Evolutionary conservation across 352 stramenopile species (phyloP), one percentile per base, ranked within the genome.

Genomic region (Globisporangium barbulae): DNA sequence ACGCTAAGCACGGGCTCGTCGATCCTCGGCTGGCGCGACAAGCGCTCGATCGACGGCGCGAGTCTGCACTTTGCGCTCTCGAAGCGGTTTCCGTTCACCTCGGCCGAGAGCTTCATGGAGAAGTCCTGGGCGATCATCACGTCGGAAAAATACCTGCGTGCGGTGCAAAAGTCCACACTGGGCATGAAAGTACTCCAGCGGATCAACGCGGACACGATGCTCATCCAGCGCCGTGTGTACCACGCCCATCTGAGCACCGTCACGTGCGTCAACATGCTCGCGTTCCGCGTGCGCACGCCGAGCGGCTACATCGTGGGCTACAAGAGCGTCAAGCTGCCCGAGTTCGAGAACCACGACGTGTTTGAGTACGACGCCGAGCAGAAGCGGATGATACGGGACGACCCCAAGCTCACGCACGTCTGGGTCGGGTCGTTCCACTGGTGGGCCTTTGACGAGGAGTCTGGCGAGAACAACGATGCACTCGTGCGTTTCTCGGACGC

Each of bases 121-220:
- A 76, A 74, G 54, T 79, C 75, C 52, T 83, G 75, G 75, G 66
- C 75, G 33, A 81, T 83, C 25, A 64, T 81, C 45, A 83, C 75
- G 17, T 77, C 68, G 5, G 71, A 58, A 10, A 44, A 58, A n/a
- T 73, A 83, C 47, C 75, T 74, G 73, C 71, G 68, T 41, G 77
- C 71, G 52, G 74, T 83, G 44, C 75, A 83, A 54, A 75, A 78
- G 59, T 72, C 75, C 21, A 83, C 75, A 5, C 53, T 83, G 15
- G 71, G 75, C 42, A 53, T 81, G 21, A 77, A 81, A 56, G 61
- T 79, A 28, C 58, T 83, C 42, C 75, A 83, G 42, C 70, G 71
- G 42, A 75, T 83, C 59, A 81, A 81, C 66, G 62, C 81, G 5
- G 71, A 83, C 55, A 75, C 69, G 28, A 28, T 83, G 19, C 64